phyloP scores from a whole-genome alignment of 1,139 yeast species.

The Zhuliangozyma parablackwelliae region DNA sequence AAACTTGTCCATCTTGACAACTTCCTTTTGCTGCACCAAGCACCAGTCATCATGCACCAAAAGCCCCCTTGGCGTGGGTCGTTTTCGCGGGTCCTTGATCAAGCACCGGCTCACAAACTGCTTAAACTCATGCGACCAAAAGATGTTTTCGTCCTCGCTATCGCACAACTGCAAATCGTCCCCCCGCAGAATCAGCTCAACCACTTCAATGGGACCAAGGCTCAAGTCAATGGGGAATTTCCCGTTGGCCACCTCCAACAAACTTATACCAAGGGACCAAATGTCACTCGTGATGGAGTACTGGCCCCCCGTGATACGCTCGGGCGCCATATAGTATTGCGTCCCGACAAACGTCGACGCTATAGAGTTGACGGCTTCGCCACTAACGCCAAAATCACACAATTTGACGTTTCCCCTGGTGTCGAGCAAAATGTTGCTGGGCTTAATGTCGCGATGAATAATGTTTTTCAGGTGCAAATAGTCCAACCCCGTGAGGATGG shows the following conservation, averaged over 20 bases:
- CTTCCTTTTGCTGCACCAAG: slow-evolving; percentile 13
- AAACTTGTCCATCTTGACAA: slow-evolving; percentile 83
- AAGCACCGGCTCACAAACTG: slow-evolving; percentile 79
- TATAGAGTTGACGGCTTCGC: slow-evolving; percentile 89
- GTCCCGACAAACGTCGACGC: slow-evolving; percentile 98
- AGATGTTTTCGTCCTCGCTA: slow-evolving; percentile 69
- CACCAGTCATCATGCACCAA: slow-evolving; percentile 24
- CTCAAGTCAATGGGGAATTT: slow-evolving; percentile 59
- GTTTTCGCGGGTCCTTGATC: slow-evolving; percentile 68
- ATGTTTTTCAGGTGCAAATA: slow-evolving; percentile 84
- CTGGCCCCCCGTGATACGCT: slow-evolving; percentile 90
- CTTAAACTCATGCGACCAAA: slow-evolving; percentile 80
- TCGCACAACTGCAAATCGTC: slow-evolving; percentile 68
- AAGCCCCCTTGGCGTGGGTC: slow-evolving; percentile 94
- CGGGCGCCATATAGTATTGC: slow-evolving; percentile 97
- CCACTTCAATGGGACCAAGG: slow-evolving; percentile 76
- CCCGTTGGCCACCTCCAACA: slow-evolving; percentile 89
- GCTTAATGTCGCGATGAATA: slow-evolving; percentile 91
- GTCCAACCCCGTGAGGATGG: slow-evolving; percentile 77
- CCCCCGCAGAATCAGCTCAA: slow-evolving; percentile 75
- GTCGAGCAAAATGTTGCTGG: slow-evolving; percentile 82
- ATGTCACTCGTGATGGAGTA: slow-evolving; percentile 93
- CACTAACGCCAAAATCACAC: slow-evolving; percentile 98
- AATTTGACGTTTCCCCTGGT: slow-evolving; percentile 75
- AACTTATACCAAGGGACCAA: slow-evolving; percentile 91